phyloP scores from a whole-genome alignment of 208 protist genomes.

The Leishmania aethiopica region DNA sequence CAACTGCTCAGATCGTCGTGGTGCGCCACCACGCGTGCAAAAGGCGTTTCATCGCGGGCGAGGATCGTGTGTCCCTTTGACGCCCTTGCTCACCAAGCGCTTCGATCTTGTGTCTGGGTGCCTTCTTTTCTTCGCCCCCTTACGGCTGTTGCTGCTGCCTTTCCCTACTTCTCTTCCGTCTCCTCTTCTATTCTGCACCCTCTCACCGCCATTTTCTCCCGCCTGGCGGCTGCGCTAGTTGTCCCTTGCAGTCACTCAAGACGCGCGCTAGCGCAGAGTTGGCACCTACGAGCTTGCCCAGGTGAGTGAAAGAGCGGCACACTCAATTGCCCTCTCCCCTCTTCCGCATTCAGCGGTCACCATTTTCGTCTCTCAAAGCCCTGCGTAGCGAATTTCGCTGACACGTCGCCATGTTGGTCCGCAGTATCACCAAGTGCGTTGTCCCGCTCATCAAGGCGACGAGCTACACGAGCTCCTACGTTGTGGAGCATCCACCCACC shows the following conservation, averaged over 20 bases:
- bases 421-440: slow-evolving; percentile 33
- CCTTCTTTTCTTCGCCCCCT: neutral
- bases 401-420: slow-evolving; percentile 22
- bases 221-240: neutral
- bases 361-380: neutral
- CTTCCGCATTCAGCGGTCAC: neutral
- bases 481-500: slow-evolving; percentile 19
- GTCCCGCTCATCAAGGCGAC: slow-evolving; percentile 62
- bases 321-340: neutral
- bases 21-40: neutral
- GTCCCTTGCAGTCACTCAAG: neutral
- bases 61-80: neutral
- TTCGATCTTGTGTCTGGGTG: neutral
- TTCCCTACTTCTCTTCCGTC: neutral
- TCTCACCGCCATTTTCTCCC: neutral
- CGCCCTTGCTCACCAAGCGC: neutral
- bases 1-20: neutral
- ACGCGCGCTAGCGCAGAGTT: neutral
- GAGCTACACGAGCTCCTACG: slow-evolving; percentile 37
- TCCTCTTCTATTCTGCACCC: neutral
- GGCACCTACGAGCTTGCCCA: slow-evolving; percentile 5
- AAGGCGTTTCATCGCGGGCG: neutral
- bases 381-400: neutral
- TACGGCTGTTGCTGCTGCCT: neutral
- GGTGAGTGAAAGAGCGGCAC: slow-evolving; percentile 1